A percentile compares a stretch with the other conserved stretches of the same genome.
phyloP scores from a whole-genome alignment of 2,329 filamentous ascomycete species.

The Monilinia laxa region DNA sequence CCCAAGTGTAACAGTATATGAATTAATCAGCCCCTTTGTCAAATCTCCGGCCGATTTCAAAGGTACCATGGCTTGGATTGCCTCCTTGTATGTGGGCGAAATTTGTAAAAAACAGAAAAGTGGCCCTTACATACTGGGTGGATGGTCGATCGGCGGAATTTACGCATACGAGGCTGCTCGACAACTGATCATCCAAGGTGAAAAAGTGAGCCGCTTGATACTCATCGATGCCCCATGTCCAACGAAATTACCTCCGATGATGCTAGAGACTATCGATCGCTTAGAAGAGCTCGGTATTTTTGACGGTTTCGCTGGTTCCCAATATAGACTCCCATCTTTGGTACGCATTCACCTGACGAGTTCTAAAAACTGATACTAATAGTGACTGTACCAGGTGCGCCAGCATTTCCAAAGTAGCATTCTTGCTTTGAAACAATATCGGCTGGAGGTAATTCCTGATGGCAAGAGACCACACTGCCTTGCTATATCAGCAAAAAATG shows the following conservation, averaged over 20 bases:
- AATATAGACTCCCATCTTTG: neutral
- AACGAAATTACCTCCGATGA: neutral
- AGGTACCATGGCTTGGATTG: slow-evolving; percentile 63
- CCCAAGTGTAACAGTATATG: slow-evolving; percentile 51
- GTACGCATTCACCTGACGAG: neutral
- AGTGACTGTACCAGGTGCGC: neutral
- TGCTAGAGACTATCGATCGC: neutral
- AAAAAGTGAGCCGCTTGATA: slow-evolving; percentile 26
- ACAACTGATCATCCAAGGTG: slow-evolving; percentile 31
- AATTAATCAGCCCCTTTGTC: slow-evolving; percentile 71
- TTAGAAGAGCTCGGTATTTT: neutral
- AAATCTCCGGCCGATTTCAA: slow-evolving; percentile 63
- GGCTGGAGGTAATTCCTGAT: neutral
- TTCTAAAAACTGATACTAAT: neutral
- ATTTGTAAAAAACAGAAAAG: slow-evolving; percentile 67
- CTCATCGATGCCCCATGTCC: slow-evolving; percentile 34
- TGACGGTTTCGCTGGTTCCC: neutral
- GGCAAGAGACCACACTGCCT: slow-evolving; percentile 7
- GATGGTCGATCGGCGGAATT: slow-evolving; percentile 75
- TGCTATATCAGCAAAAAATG: slow-evolving; percentile 1
- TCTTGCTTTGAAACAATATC: slow-evolving; percentile 1
- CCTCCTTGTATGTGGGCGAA: slow-evolving; percentile 63
- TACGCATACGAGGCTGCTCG: slow-evolving; percentile 66
- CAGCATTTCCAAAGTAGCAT: slow-evolving; percentile 3
- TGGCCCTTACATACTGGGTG: slow-evolving; percentile 52